These are phyloP conservation scores for Prunus davidiana DNA, from an alignment of 306 rosid species.

Conservation along the genomic window DNA sequence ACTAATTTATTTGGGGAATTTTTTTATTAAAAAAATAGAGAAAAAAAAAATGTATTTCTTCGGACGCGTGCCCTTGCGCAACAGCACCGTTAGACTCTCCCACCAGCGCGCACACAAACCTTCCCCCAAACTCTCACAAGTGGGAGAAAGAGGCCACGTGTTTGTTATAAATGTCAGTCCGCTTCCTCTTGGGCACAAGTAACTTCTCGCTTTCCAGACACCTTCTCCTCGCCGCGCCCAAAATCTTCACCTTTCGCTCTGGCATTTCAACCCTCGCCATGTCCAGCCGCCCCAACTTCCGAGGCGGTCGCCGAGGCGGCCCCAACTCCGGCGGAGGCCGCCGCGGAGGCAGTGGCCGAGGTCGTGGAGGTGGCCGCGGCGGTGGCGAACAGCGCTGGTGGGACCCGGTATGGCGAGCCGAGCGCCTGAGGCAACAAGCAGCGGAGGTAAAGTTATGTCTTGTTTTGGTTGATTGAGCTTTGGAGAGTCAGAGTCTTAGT, in stretches of 20 bases:
- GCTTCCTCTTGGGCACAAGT: neutral
- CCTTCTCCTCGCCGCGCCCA: conserved; percentile 17
- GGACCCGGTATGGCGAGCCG: conserved; percentile 99
- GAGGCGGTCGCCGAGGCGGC: conserved; percentile 64
- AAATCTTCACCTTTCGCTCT: conserved; percentile 1
- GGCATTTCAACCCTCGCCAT: conserved; percentile 43
- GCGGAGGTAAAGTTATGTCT: conserved; percentile 49
- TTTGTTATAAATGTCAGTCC: conserved; percentile 37
- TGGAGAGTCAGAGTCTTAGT: neutral
- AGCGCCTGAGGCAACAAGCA: conserved; percentile 67
- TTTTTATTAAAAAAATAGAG: no score
- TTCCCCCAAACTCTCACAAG: no score
- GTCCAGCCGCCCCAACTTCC: conserved; percentile 76
- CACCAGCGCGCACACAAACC: neutral
- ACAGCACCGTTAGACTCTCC: neutral
- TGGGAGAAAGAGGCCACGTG: neutral
- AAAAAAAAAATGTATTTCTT: no score
- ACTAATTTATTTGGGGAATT: no score
- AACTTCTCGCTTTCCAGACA: neutral
- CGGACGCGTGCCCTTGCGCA: neutral
- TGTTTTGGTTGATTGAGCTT: neutral
- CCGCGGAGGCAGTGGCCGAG: conserved; percentile 51
- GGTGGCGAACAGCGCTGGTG: conserved; percentile 93
- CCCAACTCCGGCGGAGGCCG: conserved; percentile 35
- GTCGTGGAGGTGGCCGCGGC: conserved; percentile 45